phyloP scores from a whole-genome alignment of 2,329 filamentous ascomycete genomes.

The Aspergillus piperis region DNA sequence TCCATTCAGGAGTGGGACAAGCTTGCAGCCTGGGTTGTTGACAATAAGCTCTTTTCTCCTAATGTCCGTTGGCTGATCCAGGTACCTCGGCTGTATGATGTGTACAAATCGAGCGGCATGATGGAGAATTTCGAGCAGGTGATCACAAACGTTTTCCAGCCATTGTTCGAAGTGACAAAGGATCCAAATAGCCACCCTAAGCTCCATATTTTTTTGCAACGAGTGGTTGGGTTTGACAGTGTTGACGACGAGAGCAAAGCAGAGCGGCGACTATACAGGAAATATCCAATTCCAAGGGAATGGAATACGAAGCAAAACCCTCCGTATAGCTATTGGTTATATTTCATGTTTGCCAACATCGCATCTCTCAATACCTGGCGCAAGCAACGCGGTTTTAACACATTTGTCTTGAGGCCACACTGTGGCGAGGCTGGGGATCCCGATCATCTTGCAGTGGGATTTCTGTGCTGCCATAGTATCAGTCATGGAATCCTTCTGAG shows the following conservation, averaged over 20 bases:
- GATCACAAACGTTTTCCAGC: conserved; percentile 86
- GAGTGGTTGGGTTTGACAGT: conserved; percentile 95
- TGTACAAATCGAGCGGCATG: conserved; percentile 85
- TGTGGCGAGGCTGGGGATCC: conserved; percentile 97
- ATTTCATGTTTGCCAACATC: conserved; percentile 94
- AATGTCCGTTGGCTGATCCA: conserved; percentile 98
- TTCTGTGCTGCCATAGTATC: conserved; percentile 93
- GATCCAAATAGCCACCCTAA: conserved; percentile 86
- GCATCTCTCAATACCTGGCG: conserved; percentile 89
- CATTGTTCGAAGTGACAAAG: conserved; percentile 90
- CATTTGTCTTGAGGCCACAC: conserved; percentile 87
- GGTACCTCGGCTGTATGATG: conserved; percentile 89
- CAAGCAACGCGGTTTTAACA: conserved; percentile 90
- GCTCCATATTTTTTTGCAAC: conserved; percentile 88
- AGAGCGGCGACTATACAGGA: conserved; percentile 89
- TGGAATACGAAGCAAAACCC: conserved; percentile 96
- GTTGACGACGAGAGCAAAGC: conserved; percentile 98
- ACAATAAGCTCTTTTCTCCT: conserved; percentile 96
- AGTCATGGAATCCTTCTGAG: conserved; percentile 89
- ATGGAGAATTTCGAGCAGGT: conserved; percentile 91
- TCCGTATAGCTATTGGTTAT: conserved; percentile 98
- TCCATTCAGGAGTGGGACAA: conserved; percentile 96
- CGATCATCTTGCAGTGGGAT: conserved; percentile 88
- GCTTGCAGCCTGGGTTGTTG: conserved; percentile 92
- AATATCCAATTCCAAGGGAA: conserved; percentile 84